phyloP scores from a whole-genome alignment of 2,329 filamentous ascomycete species.

The Aphanoascus verrucosus region DNA sequence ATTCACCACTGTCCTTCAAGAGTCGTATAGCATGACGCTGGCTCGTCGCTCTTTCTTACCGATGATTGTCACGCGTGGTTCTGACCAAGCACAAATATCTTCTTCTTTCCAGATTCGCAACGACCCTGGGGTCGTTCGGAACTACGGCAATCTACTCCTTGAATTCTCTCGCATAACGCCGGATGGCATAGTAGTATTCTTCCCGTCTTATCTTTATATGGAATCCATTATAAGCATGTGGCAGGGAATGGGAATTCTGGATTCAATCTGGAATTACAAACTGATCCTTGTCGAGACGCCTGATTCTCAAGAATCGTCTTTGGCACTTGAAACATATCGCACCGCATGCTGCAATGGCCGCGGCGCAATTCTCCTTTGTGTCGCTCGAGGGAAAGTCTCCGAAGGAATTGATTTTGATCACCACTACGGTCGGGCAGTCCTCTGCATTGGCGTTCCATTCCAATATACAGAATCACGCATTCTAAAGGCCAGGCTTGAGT shows the following conservation, averaged over 20 bases:
- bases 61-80: conserved; percentile 93
- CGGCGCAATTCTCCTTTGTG: conserved; percentile 83
- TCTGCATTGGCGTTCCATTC: conserved; percentile 95
- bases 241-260: conserved; percentile 96
- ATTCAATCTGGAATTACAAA: conserved; percentile 98
- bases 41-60: conserved; percentile 90
- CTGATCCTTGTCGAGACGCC: conserved; percentile 95
- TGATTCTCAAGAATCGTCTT: conserved; percentile 89
- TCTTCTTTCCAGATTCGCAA: conserved; percentile 93
- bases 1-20: conserved; percentile 83
- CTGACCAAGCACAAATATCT: conserved; percentile 84
- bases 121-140: conserved; percentile 90
- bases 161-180: conserved; percentile 95
- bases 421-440: conserved; percentile 88
- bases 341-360: conserved; percentile 96
- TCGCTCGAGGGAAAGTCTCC: conserved; percentile 91
- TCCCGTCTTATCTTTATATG: conserved; percentile 98
- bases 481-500: conserved; percentile 87
- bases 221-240: conserved; percentile 98
- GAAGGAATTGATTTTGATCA: conserved; percentile 99
- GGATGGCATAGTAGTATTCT: conserved; percentile 97
- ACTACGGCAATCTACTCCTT: conserved; percentile 85
- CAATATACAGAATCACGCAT: conserved; percentile 98
- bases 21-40: conserved; percentile 95
- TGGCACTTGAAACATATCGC: conserved; percentile 91